These are phyloP conservation scores for Davidsoniella virescens DNA, from an alignment of 2,329 filamentous ascomycete genomes.

Conservation along the genomic window DNA sequence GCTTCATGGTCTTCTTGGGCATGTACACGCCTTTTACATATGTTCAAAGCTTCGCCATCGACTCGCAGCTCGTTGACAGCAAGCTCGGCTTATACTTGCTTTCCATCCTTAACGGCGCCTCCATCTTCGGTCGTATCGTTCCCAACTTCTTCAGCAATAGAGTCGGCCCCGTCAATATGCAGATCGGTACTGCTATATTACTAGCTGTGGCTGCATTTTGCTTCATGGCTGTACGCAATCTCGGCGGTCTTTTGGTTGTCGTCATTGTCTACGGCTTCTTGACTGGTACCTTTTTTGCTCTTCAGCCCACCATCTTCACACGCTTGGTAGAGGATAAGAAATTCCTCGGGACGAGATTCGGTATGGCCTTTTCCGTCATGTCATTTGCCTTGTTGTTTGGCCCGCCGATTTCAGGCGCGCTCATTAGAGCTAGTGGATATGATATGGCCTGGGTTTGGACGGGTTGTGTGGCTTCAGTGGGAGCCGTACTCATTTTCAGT, in stretches of 20 bases:
- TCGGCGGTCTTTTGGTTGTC: slow-evolving; percentile 25
- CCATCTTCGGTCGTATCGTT: slow-evolving; percentile 31
- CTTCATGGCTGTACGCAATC: slow-evolving; percentile 25
- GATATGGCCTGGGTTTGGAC: slow-evolving; percentile 9
- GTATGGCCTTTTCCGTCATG: slow-evolving; percentile 25
- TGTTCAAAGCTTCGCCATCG: slow-evolving; percentile 26
- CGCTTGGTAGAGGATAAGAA: slow-evolving; percentile 25
- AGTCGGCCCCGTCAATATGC: slow-evolving; percentile 26
- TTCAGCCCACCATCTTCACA: slow-evolving; percentile 27
- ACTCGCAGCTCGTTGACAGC: slow-evolving; percentile 19
- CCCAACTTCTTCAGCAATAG: slow-evolving; percentile 28
- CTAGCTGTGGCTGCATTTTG: slow-evolving; percentile 22
- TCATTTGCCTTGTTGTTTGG: slow-evolving; percentile 23
- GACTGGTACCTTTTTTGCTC: slow-evolving; percentile 27
- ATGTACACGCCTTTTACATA: slow-evolving; percentile 30
- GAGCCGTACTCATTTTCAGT: background rate
- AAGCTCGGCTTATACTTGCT: slow-evolving; percentile 29
- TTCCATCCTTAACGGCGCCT: slow-evolving; percentile 34
- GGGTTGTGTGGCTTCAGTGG: background rate
- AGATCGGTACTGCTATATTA: slow-evolving; percentile 22
- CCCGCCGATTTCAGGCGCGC: slow-evolving; percentile 23
- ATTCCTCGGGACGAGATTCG: slow-evolving; percentile 27
- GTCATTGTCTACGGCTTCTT: slow-evolving; percentile 31
- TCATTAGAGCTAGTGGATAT: slow-evolving; percentile 18
- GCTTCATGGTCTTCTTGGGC: slow-evolving; percentile 21